Evolutionary conservation across 23 red algal species (phyloP).

Genomic region (Pyropia yezoensis): DNA sequence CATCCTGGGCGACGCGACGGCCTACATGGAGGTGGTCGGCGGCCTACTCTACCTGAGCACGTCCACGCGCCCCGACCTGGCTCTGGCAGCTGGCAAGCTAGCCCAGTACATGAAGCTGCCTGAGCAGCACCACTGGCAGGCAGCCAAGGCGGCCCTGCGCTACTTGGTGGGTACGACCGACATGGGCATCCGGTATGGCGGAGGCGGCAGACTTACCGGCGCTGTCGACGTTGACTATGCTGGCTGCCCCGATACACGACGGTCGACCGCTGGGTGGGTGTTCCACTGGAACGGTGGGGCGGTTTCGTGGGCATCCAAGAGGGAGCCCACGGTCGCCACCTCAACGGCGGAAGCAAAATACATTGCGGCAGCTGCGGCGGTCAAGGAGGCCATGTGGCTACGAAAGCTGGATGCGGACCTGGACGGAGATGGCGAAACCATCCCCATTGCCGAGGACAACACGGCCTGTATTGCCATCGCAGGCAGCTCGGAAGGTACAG

Average conservation of each 20-base stretch:
- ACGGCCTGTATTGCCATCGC: constrained; percentile 2
- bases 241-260: background rate
- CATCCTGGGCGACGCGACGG: background rate
- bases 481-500: background rate
- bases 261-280: constrained; percentile 10
- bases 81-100: constrained; percentile 6
- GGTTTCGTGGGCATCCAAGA: constrained; percentile 9
- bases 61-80: constrained; percentile 13
- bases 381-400: constrained; percentile 10
- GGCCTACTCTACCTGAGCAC: constrained; percentile 16
- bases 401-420: constrained; percentile 2
- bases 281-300: background rate
- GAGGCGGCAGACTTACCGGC: background rate
- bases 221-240: constrained; percentile 15
- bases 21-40: constrained; percentile 16
- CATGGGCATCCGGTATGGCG: background rate
- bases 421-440: background rate
- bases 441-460: constrained; percentile 8
- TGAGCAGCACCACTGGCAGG: constrained; percentile 2
- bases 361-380: constrained; percentile 2
- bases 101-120: constrained; percentile 3
- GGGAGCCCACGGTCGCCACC: background rate
- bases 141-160: constrained; percentile 7
- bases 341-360: constrained; percentile 12
- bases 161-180: constrained; percentile 3